phyloP scores from a whole-genome alignment of 2,329 filamentous ascomycete genomes.

The Colletotrichum horii region DNA sequence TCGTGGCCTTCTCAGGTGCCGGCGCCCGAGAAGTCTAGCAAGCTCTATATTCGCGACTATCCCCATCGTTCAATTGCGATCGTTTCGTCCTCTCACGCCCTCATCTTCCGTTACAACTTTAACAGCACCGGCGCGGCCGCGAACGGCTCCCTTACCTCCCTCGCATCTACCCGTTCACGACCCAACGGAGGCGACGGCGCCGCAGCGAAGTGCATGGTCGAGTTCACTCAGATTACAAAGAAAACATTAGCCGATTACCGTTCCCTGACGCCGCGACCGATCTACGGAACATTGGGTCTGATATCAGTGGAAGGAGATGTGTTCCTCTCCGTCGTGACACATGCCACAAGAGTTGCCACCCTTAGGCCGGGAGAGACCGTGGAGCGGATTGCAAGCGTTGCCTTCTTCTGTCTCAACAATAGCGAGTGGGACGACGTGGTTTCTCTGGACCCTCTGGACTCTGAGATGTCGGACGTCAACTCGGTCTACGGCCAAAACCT shows the following conservation, averaged over 20 bases:
- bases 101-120: constrained; percentile 83
- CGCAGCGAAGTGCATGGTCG: constrained; percentile 80
- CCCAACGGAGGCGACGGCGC: constrained; percentile 44
- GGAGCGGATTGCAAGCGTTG: constrained; percentile 83
- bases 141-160: constrained; percentile 64
- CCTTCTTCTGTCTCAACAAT: constrained; percentile 92
- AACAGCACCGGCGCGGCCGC: constrained; percentile 63
- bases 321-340: constrained; percentile 88
- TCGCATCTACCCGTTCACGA: constrained; percentile 51
- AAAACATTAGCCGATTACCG: constrained; percentile 79
- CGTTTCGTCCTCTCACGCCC: constrained; percentile 76
- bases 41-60: constrained; percentile 84
- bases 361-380: constrained; percentile 88
- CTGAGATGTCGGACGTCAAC: constrained; percentile 51
- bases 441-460: constrained; percentile 56
- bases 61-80: constrained; percentile 89
- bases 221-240: constrained; percentile 72
- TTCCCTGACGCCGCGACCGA: constrained; percentile 72
- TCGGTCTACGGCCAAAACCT: constrained; percentile 56
- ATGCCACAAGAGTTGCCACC: constrained; percentile 78
- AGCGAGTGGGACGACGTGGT: constrained; percentile 83
- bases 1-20: constrained; percentile 53
- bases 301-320: constrained; percentile 85
- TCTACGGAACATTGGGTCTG: constrained; percentile 86
- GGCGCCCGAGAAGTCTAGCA: constrained; percentile 67